phyloP scores from a whole-genome alignment of 1,139 yeast species.

The Kluyveromyces sp. region DNA sequence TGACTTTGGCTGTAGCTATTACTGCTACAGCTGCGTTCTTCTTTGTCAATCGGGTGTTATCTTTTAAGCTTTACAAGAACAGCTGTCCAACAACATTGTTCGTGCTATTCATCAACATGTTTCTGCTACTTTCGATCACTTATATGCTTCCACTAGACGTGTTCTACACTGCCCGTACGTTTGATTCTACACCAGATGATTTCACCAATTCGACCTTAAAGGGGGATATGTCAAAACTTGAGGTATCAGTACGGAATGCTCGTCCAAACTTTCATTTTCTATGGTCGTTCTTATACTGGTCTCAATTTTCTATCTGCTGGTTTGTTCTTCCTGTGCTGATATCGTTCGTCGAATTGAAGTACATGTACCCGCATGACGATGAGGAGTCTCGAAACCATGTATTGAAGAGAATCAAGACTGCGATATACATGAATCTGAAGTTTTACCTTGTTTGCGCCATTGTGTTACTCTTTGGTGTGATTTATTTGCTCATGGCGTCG shows the following conservation, averaged over 20 bases:
- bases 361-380: conserved; percentile 14
- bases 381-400: conserved; percentile 8
- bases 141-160: conserved; percentile 28
- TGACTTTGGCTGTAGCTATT: conserved; percentile 6
- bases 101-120: conserved; percentile 22
- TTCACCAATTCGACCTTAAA: background rate
- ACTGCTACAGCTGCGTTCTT: conserved; percentile 15
- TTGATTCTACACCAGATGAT: background rate
- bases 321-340: conserved; percentile 28
- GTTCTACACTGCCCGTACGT: conserved; percentile 16
- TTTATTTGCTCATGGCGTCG: conserved; percentile 24
- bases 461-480: conserved; percentile 20
- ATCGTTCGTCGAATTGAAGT: conserved; percentile 27
- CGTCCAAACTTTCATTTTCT: conserved; percentile 13
- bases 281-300: conserved; percentile 28
- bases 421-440: conserved; percentile 25
- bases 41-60: conserved; percentile 25
- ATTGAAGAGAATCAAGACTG: conserved; percentile 17
- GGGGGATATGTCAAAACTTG: background rate
- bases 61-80: conserved; percentile 25
- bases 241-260: background rate
- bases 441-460: conserved; percentile 24
- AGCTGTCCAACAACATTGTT: conserved; percentile 20
- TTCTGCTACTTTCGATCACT: conserved; percentile 23
- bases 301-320: conserved; percentile 30